phyloP scores from a whole-genome alignment of 2,329 filamentous ascomycete species.

The Chrysoporthe austroafricana region DNA sequence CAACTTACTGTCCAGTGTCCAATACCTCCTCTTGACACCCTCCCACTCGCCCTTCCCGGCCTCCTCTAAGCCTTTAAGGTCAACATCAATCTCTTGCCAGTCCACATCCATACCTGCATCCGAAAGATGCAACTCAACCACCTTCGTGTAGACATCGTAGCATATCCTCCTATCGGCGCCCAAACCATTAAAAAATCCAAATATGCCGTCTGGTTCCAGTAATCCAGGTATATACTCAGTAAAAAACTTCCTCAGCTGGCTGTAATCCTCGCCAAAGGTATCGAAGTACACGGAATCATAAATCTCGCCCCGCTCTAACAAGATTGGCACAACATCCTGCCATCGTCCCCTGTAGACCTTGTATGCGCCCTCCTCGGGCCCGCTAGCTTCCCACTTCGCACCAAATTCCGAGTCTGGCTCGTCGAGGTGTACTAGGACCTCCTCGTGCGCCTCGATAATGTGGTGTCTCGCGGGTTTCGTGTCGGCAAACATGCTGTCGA shows the following conservation, averaged over 20 bases:
- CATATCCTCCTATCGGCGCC: conserved; percentile 91
- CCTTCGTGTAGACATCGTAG: conserved; percentile 94
- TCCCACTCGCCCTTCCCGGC: conserved; percentile 80
- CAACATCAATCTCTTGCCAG: conserved; percentile 79
- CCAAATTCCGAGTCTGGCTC: conserved; percentile 56
- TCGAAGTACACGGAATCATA: conserved; percentile 97
- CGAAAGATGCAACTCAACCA: conserved; percentile 86
- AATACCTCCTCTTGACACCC: conserved; percentile 86
- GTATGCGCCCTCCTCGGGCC: conserved; percentile 67
- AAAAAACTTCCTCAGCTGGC: conserved; percentile 84
- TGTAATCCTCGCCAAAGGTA: conserved; percentile 94
- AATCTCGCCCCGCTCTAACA: conserved; percentile 69
- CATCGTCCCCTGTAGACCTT: conserved; percentile 75
- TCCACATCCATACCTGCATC: conserved; percentile 90
- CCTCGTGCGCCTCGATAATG: conserved; percentile 84
- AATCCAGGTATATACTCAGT: conserved; percentile 82
- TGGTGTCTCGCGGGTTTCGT: conserved; percentile 73
- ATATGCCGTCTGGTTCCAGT: conserved; percentile 72
- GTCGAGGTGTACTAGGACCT: conserved; percentile 69
- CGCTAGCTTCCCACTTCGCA: conserved; percentile 56
- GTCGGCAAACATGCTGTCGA: conserved; percentile 75
- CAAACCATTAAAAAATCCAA: conserved; percentile 89
- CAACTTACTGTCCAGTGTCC: conserved; percentile 74
- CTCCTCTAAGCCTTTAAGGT: conserved; percentile 65
- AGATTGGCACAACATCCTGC: conserved; percentile 76